Evolutionary conservation across 768 basidiomycete species (phyloP), one percentile per base, ranked within the genome.

Genomic region (Lactarius evosmus): DNA sequence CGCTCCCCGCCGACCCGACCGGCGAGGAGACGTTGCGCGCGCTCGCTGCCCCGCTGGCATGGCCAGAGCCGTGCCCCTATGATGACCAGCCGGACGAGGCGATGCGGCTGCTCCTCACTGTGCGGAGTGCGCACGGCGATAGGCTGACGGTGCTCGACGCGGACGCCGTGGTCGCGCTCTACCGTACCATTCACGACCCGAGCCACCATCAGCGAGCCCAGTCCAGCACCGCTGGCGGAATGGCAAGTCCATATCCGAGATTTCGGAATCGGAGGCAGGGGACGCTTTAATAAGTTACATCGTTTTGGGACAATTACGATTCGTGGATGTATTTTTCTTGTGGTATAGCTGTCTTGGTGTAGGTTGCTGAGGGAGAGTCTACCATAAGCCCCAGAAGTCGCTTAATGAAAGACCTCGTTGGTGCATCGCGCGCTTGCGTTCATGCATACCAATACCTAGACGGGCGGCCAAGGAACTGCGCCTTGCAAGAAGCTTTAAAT

Each of bases 371-470:
- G n/a, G 41, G n/a, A 44, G 7, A 44, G 41, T 8, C 7, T 36
- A 58, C 56, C 22, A 54, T 4, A 52, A 11, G n/a, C 40, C 2
- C 51, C 51, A 64, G 22, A 58, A 30, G 19, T 19, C n/a, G 11
- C 29, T 36, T n/a, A 64, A 51, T 38, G 51, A 52, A 29, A 52
- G 7, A 30, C 57, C 57, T 25, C 57, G 36, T 22, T 44, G 22
- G 36, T 61, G 34, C 53, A 61, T 56, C n/a, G 32, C 38, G 17
- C 34, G 44, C 53, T 65, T 56, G 34, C 53, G 58, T 19, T 60
- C 63, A 61, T 61, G 40, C 53, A 49, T 61, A 14, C 59, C 59
- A 46, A 52, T 51, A 17, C 59, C 41, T 11, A 56, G 29, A 12
- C 46, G 41, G n/a, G 27, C n/a, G 7, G 36, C 17, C 12, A 65